Base-by-base conservation (phyloP, 148 eudicot species). In the Talinum fruticosum region DNA sequence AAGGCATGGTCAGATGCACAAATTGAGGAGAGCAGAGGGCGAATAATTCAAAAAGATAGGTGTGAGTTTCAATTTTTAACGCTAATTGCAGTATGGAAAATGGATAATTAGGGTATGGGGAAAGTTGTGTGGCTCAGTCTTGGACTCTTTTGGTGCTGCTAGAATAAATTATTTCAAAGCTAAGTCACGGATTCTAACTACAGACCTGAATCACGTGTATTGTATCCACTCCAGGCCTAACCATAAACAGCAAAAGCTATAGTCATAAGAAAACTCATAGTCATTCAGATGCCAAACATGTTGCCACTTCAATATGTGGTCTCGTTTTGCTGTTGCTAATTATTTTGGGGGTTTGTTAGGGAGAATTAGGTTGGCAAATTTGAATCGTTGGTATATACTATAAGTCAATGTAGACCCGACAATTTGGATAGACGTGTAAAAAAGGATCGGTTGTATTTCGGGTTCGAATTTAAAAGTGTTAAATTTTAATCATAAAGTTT, bases 121-220 rank as follows among this genome's bases (percentile, higher is more conserved):
- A 51, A 51, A 51, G 21, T 51, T 16, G 21, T 0, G 21, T 6
- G 16, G n/a, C 57, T 51, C 64, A 14, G 13, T 41, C 47, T 61
- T 64, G 68, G 33, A 64, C 68, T 4, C 16, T 8, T 64, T 32
- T 47, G 53, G 1, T 59, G 10, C 15, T 62, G 33, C 1, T 29
- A 1, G 69, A 30, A 14, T 32, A 34, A 64, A 30, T 66, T 33
- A 66, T 0, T 30, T 5, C 19, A 3, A 30, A 67, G 45, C 12
- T 23, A 35, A 45, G 80, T 78, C 80, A 78, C 80, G 75, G 75
- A 71, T 28, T 59, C 41, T 18, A n/a, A n/a, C n/a, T n/a, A 69
- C 15, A 61, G 66, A 19, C 7, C 2, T 35, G 45, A 19, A 35
- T 67, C 71, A 67, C 70, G 33, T 16, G 18, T 45, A 76, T 77